Evolutionary conservation across 306 rosid species (phyloP).

Genomic region (Ceratonia siliqua): DNA sequence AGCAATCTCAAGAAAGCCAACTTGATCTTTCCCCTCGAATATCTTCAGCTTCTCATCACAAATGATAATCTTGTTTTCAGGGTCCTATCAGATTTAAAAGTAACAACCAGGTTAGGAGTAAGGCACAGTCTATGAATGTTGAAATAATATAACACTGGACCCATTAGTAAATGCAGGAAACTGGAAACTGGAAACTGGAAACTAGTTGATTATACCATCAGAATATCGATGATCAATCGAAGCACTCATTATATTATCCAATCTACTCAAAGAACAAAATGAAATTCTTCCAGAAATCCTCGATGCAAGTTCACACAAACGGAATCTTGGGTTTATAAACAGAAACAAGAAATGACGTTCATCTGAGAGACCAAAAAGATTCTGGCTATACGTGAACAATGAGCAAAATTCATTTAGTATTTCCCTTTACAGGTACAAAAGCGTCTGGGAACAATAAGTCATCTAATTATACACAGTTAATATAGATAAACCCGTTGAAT

Average conservation of each 20-base stretch:
- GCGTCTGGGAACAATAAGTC: not conserved
- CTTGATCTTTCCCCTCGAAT: slow-evolving; percentile 70
- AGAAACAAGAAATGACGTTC: not conserved
- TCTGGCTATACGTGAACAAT: not conserved
- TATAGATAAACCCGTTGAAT: not conserved
- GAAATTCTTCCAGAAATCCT: not conserved
- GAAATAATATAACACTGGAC: not conserved
- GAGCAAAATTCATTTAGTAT: not conserved
- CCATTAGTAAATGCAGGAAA: not conserved
- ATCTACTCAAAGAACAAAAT: not conserved
- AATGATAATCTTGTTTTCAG: slow-evolving; percentile 67
- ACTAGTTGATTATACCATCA: not conserved
- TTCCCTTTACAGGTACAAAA: not conserved
- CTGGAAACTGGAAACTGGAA: not conserved
- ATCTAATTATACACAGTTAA: not conserved
- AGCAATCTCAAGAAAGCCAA: slow-evolving; percentile 86
- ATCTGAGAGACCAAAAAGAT: not conserved
- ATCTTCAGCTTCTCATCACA: slow-evolving; percentile 93
- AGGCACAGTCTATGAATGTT: slow-evolving; percentile 6
- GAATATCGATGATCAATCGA: not conserved
- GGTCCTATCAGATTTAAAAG: slow-evolving; percentile 53
- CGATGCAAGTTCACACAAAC: too few relatives aligned
- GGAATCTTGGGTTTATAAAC: too few relatives aligned
- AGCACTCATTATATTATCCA: not conserved
- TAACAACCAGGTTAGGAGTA: slow-evolving; percentile 11